Evolutionary conservation across 352 stramenopile species (phyloP).

Genomic region (Phytophthora podocarpi): DNA sequence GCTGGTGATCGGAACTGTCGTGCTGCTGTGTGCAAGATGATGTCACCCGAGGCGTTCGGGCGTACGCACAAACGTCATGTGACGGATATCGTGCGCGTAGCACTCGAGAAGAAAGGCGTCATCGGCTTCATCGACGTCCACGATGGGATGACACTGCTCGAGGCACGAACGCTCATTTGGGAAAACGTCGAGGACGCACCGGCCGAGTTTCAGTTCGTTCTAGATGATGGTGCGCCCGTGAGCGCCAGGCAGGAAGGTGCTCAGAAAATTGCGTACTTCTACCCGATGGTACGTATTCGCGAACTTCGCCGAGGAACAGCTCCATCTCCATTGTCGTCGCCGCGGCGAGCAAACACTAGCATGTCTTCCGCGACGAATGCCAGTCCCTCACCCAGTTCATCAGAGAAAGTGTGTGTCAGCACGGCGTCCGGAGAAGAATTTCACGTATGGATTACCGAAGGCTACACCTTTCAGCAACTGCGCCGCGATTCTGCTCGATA

Average conservation of each 20-base stretch:
- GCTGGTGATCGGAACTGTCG: neutral
- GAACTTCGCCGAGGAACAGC: slow-evolving; percentile 27
- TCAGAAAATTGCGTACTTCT: slow-evolving; percentile 66
- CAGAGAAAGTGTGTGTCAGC: slow-evolving; percentile 58
- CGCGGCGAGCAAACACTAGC: neutral
- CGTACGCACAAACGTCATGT: slow-evolving; percentile 50
- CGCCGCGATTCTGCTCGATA: slow-evolving; percentile 70
- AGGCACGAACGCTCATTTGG: slow-evolving; percentile 63
- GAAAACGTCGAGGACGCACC: slow-evolving; percentile 76
- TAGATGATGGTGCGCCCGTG: slow-evolving; percentile 67
- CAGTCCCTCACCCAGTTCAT: slow-evolving; percentile 12
- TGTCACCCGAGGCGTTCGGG: slow-evolving; percentile 55
- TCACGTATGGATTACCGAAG: slow-evolving; percentile 64
- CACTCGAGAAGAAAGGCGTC: slow-evolving; percentile 62
- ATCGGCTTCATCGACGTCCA: slow-evolving; percentile 81
- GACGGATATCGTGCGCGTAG: slow-evolving; percentile 65
- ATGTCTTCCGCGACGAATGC: neutral
- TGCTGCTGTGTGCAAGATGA: slow-evolving; percentile 42
- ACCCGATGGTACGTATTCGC: slow-evolving; percentile 77
- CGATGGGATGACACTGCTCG: slow-evolving; percentile 63
- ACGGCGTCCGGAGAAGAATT: slow-evolving; percentile 66
- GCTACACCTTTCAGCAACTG: slow-evolving; percentile 81
- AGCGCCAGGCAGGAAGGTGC: slow-evolving; percentile 63
- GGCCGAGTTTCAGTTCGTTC: slow-evolving; percentile 70
- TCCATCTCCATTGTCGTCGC: slow-evolving; percentile 16